phyloP scores from a whole-genome alignment of 371 early-diverging fungal species.

The Circinella umbellata region DNA sequence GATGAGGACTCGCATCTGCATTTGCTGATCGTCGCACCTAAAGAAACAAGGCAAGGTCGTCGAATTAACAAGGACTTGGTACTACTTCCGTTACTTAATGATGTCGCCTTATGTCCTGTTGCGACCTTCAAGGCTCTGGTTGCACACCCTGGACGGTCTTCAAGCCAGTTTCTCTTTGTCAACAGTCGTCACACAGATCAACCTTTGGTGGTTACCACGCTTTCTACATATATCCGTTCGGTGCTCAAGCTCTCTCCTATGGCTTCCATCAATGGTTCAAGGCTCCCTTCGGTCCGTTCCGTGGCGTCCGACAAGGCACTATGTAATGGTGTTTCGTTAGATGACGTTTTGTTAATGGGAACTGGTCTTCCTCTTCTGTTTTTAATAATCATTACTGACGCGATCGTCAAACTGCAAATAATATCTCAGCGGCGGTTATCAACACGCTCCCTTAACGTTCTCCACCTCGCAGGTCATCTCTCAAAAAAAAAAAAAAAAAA shows the following conservation, averaged over 20 bases:
- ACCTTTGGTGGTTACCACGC: neutral
- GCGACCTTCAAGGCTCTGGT: neutral
- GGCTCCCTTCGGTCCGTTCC: slow-evolving; percentile 14
- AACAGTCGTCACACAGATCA: neutral
- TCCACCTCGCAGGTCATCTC: neutral
- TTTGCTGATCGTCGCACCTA: slow-evolving; percentile 56
- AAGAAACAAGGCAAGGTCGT: slow-evolving; percentile 6
- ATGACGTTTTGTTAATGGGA: slow-evolving; percentile 14
- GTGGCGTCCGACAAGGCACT: slow-evolving; percentile 14
- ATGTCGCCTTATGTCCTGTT: neutral
- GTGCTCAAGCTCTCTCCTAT: neutral
- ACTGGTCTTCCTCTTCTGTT: slow-evolving; percentile 19
- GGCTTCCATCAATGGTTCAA: neutral
- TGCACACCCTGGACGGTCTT: neutral
- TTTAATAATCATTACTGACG: slow-evolving; percentile 15
- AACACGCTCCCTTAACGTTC: no score
- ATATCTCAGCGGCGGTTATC: no score
- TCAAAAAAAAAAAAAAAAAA: no score
- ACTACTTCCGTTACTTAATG: neutral
- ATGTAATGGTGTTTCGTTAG: slow-evolving; percentile 8
- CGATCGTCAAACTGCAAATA: no score
- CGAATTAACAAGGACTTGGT: slow-evolving; percentile 5
- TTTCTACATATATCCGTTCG: slow-evolving; percentile 4
- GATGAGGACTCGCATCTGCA: neutral
- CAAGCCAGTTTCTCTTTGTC: neutral